phyloP scores from a whole-genome alignment of 371 early-diverging fungal species.

The Mortierella sp. region DNA sequence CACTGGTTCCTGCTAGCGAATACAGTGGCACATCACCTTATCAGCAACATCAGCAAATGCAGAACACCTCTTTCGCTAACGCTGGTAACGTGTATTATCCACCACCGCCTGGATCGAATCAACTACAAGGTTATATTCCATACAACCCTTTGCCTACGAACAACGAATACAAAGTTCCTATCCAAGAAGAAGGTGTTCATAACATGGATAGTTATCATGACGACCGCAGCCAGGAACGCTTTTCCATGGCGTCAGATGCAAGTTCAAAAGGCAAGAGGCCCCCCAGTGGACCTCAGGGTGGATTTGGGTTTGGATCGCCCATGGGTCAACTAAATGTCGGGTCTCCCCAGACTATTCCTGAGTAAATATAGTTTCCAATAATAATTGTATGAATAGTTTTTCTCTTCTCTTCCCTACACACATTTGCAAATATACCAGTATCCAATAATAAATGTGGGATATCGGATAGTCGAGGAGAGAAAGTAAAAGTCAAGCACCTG shows the following conservation, averaged over 20 bases:
- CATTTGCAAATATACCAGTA: no score
- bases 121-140: constrained; percentile 3
- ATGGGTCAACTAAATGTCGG: neutral
- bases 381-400: neutral
- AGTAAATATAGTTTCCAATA: neutral
- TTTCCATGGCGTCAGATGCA: constrained; percentile 1
- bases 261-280: neutral
- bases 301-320: neutral
- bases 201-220: constrained; percentile 3
- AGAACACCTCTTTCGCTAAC: neutral
- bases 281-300: constrained; percentile 9
- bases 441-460: no score
- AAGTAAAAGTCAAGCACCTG: no score
- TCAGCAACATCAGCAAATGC: neutral
- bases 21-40: constrained; percentile 1
- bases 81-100: constrained; percentile 17
- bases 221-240: neutral
- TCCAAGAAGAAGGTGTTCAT: neutral
- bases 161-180: neutral
- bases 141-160: neutral
- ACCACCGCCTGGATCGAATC: constrained; percentile 15
- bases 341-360: constrained; percentile 9
- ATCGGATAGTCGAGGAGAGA: no score
- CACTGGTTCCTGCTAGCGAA: neutral
- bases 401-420: neutral